Conservation (phyloP, 345 rosid genomes). For the Cardiospermum halicacabum region DNA sequence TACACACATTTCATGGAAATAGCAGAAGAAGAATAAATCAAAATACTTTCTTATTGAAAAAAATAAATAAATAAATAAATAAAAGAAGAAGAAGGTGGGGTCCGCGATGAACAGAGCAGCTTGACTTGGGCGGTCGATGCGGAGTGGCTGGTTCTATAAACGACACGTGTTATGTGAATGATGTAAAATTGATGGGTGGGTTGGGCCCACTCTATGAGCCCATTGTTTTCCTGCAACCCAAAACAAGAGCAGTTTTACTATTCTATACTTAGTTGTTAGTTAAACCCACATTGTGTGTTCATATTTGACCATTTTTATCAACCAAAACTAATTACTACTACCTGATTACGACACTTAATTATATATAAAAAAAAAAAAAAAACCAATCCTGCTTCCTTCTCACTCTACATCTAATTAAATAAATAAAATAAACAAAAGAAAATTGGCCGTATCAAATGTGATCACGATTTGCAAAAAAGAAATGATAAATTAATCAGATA, state of each 20-base stretch:
- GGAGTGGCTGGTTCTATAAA: neutral
- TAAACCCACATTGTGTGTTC: neutral
- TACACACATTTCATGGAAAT: neutral
- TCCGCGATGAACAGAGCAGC: constrained; percentile 13
- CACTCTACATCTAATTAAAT: too few relatives aligned
- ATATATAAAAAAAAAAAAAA: neutral
- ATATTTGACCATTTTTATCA: neutral
- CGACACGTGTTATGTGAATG: constrained; percentile 6
- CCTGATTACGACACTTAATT: neutral
- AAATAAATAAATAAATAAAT: too few relatives aligned
- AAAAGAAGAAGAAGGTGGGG: constrained; percentile 4
- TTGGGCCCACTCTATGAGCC: constrained; percentile 15
- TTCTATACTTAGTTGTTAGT: neutral
- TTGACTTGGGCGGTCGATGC: neutral
- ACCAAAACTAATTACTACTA: neutral
- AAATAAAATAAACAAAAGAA: neutral
- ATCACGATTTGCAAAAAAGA: too few relatives aligned
- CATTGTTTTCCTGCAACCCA: constrained; percentile 18
- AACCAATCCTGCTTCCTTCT: too few relatives aligned
- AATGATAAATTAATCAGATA: too few relatives aligned
- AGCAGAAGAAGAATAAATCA: neutral
- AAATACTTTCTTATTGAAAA: neutral
- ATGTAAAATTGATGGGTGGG: neutral
- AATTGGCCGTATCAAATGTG: too few relatives aligned
- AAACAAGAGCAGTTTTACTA: constrained; percentile 3